Base-by-base conservation (phyloP, 2,329 filamentous ascomycete species). In the Malbranchea zuffiana region DNA sequence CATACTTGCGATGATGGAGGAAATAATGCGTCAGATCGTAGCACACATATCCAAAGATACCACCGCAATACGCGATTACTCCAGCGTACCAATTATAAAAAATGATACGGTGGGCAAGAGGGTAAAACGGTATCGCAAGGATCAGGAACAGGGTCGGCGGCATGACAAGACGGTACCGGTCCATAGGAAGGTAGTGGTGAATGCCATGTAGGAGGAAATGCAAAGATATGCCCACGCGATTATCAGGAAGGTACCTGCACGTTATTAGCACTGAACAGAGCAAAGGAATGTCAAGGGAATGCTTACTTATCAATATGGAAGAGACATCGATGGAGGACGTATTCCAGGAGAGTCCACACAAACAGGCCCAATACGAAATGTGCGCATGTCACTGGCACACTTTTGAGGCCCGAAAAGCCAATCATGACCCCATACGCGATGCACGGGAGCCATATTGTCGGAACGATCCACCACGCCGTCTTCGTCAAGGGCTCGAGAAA, bases 21-120 rank as follows among this genome's bases (percentile, higher is more conserved):
- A 98, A 98, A 70, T 96, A 98, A 61, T 98, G 90, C 1, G 90
- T 98, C 67, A 95, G 55, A 59, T 98, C 90, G 65, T 98, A 98
- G 69, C 82, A 86, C 44, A 95, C 73, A 59, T 98, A 98, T 40
- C 90, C 90, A 51, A 94, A 93, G 45, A 98, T 78, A 44, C 87
- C 90, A 33, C 90, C 90, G 52, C 79, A 88, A 67, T 73, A 98
- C 3, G 85, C 80, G 15, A 78, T 75, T 0, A 78, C 74, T 4
- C 78, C 90, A 6, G 80, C 74, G 59, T 82, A 72, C 87, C 87
- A 96, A 61, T 88, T 75, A 64, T 78, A 87, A 57, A 66, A 81
- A 59, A 98, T 85, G 37, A 96, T 55, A 2, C 69, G 49, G 49
- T 95, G 88, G 0, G 90, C 84, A 34, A 98, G 68, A 59, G 84